A percentile compares a stretch with the other conserved stretches of the same genome.
phyloP scores from a whole-genome alignment of 306 rosid species.

The Dalbergia cultrata region DNA sequence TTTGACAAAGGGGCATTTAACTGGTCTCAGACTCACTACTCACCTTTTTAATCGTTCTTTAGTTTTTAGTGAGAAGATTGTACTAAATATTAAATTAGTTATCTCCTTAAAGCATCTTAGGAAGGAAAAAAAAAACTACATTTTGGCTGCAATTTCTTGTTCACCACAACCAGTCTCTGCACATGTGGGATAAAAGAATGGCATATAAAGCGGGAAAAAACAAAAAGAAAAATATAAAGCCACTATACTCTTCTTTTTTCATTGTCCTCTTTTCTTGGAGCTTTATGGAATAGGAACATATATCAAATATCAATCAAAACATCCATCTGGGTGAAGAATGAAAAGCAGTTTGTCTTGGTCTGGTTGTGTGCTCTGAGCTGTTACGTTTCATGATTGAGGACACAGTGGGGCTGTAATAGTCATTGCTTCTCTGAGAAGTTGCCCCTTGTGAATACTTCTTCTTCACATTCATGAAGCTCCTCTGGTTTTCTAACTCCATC shows the following conservation, averaged over 20 bases:
- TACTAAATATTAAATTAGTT: conserved; percentile 24
- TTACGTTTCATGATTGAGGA: conserved; percentile 92
- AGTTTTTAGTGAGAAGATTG: background rate
- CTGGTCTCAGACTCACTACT: too few species aligned
- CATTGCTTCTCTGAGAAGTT: conserved; percentile 91
- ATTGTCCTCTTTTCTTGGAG: conserved; percentile 23
- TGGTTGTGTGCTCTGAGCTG: conserved; percentile 67
- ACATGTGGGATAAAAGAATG: conserved; percentile 52
- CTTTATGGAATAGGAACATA: conserved; percentile 33
- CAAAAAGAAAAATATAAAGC: conserved; percentile 42
- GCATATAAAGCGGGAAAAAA: conserved; percentile 50
- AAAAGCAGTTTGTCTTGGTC: conserved; percentile 76
- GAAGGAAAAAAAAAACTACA: conserved; percentile 48
- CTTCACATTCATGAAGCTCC: conserved; percentile 83
- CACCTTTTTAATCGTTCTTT: too few species aligned
- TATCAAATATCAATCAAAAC: conserved; percentile 50
- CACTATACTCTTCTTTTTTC: conserved; percentile 55
- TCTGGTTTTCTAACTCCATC: conserved; percentile 73
- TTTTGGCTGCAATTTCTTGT: conserved; percentile 62
- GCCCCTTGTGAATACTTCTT: conserved; percentile 91
- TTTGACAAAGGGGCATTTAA: too few species aligned
- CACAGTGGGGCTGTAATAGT: conserved; percentile 91
- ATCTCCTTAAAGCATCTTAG: conserved; percentile 26
- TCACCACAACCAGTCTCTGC: conserved; percentile 61
- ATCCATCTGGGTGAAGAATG: conserved; percentile 97